phyloP scores from a whole-genome alignment of 129 eudicot genomes.

The Artemisia argyi region DNA sequence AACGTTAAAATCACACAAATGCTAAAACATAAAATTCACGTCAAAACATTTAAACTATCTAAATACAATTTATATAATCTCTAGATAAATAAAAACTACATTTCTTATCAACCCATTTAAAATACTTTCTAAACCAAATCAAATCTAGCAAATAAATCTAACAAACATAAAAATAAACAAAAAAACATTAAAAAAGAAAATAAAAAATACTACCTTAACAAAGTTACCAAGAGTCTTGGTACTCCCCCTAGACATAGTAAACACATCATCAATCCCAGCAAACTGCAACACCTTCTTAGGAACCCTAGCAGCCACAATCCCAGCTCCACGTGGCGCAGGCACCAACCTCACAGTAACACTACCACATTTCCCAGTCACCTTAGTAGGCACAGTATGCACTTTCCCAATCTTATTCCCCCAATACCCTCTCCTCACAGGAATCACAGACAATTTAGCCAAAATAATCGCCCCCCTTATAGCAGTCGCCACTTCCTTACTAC shows the following conservation, averaged over 20 bases:
- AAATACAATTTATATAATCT: too few species aligned
- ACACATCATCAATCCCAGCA: conserved; percentile 82
- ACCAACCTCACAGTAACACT: too few species aligned
- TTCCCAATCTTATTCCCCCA: conserved; percentile 66
- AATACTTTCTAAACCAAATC: too few species aligned
- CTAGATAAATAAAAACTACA: too few species aligned
- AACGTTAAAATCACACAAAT: too few species aligned
- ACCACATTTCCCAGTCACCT: too few species aligned
- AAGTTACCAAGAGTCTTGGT: conserved; percentile 81
- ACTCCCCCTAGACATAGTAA: conserved; percentile 69
- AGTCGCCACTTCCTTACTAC: conserved; percentile 32
- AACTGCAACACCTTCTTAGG: conserved; percentile 82
- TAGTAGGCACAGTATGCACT: conserved; percentile 1
- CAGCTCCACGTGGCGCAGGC: conserved; percentile 60
- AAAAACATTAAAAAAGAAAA: not conserved
- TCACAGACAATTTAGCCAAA: conserved; percentile 61
- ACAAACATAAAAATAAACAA: not conserved
- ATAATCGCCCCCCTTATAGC: conserved; percentile 47
- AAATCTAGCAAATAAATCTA: not conserved
- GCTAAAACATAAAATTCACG: too few species aligned
- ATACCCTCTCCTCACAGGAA: conserved; percentile 83
- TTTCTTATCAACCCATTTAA: too few species aligned
- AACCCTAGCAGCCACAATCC: conserved; percentile 74
- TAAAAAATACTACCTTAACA: conserved; percentile 48
- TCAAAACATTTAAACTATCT: too few species aligned